Percentiles rank a stretch among this genome's conserved stretches.
Conservation (phyloP, 805 yeast genomes). For the Lachancea lanzarotensis region DNA sequence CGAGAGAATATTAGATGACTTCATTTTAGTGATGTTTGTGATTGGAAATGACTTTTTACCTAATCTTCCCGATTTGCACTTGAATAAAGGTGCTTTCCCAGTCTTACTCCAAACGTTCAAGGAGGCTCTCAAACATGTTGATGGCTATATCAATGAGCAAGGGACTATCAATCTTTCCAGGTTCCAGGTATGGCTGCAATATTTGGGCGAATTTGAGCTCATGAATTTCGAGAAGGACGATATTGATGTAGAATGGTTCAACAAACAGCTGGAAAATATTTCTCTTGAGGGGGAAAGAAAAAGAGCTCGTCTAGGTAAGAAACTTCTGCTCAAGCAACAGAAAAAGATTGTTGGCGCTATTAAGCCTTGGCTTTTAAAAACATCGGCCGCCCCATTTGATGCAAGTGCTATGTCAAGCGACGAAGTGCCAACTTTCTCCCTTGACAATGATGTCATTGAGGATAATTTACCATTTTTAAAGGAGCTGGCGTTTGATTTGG, state of each 20-base stretch:
- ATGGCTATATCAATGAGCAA: constrained; percentile 77
- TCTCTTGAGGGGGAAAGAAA: constrained; percentile 66
- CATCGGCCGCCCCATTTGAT: constrained; percentile 28
- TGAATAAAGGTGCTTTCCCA: constrained; percentile 97
- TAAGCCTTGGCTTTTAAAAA: constrained; percentile 42
- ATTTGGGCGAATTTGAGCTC: constrained; percentile 71
- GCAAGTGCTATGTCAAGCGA: constrained; percentile 28
- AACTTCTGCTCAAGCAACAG: constrained; percentile 63
- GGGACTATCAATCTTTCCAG: constrained; percentile 76
- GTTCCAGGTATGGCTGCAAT: constrained; percentile 67
- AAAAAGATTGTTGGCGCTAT: constrained; percentile 58
- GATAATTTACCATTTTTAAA: constrained; percentile 55
- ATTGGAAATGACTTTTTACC: constrained; percentile 98
- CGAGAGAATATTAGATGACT: constrained; percentile 87
- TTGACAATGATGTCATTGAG: constrained; percentile 33
- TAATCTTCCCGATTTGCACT: constrained; percentile 85
- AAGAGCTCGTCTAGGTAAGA: constrained; percentile 58
- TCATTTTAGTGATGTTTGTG: constrained; percentile 84
- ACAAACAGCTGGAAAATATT: constrained; percentile 72
- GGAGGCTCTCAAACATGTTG: constrained; percentile 60
- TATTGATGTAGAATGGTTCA: constrained; percentile 87
- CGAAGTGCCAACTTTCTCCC: constrained; percentile 42
- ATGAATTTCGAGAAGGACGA: constrained; percentile 80
- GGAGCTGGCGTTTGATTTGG: constrained; percentile 58
- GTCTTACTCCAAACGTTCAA: constrained; percentile 82